Evolutionary conservation across 2,329 filamentous ascomycete species (phyloP).

Genomic region (Didymella pinodella): DNA sequence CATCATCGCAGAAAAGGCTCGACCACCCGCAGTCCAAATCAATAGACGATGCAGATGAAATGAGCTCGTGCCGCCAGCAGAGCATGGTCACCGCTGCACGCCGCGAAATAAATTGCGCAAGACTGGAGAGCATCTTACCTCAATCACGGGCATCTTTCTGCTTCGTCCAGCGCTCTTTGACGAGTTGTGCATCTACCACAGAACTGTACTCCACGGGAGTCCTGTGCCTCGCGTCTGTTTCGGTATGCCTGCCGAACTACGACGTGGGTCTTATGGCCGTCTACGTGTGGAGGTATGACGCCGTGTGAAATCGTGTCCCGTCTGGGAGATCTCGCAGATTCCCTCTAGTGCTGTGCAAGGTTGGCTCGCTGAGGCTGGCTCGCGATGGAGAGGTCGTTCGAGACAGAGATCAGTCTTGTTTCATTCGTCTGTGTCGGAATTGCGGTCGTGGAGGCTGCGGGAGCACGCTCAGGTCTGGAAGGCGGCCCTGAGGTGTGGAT

Average conservation of each 20-base stretch:
- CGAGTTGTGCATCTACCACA: slow-evolving; percentile 27
- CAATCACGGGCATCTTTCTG: slow-evolving; percentile 45
- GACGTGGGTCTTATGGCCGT: slow-evolving; percentile 19
- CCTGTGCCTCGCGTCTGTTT: slow-evolving; percentile 14
- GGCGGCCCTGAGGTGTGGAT: not conserved
- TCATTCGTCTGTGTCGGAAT: not conserved
- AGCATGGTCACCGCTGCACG: slow-evolving; percentile 2
- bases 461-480: not conserved
- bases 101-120: slow-evolving; percentile 5
- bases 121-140: slow-evolving; percentile 37
- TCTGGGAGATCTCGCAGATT: slow-evolving; percentile 33
- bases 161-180: slow-evolving; percentile 27
- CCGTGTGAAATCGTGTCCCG: slow-evolving; percentile 29
- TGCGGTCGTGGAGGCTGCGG: slow-evolving; percentile 7
- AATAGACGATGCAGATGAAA: slow-evolving; percentile 22
- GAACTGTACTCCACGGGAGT: slow-evolving; percentile 4
- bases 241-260: slow-evolving; percentile 27
- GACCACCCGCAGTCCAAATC: slow-evolving; percentile 17
- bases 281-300: slow-evolving; percentile 39
- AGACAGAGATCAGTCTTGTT: slow-evolving; percentile 8
- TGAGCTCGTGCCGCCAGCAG: slow-evolving; percentile 17
- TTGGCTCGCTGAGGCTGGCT: slow-evolving; percentile 20
- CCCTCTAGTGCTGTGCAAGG: slow-evolving; percentile 33
- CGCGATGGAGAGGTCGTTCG: slow-evolving; percentile 5
- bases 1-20: slow-evolving; percentile 30